Evolutionary conservation across 2,329 filamentous ascomycete genomes (phyloP), one percentile per base, ranked within the genome.

Genomic region (Penicillium sp.): DNA sequence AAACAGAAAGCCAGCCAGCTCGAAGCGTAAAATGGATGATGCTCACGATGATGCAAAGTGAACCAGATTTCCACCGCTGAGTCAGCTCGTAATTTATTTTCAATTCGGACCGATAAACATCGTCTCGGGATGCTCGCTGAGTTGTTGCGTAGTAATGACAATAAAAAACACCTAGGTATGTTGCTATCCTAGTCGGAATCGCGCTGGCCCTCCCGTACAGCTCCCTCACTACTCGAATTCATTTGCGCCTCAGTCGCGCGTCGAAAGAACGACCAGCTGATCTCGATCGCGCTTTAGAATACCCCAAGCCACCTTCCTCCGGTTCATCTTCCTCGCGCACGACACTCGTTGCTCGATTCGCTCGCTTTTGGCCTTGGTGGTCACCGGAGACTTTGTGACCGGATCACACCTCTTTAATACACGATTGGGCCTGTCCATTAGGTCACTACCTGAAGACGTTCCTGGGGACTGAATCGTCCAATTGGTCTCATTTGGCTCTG

Each of bases 21-120:
- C 25, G 18, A 42, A 54, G 35, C 35, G 46, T 44, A 30, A 53
- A 58, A 43, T 53, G 48, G 50, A 58, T 62, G 61, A 63, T 63
- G 61, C 55, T 63, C 61, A 63, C 51, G 39, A 61, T 63, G 61
- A 63, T 62, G 61, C 60, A 62, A 62, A 59, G 36, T 35, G 54
- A 61, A 53, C 61, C 58, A 56, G 36, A 59, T 46, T 58, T 60
- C 38, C 38, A 6, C 35, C 9, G 53, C 51, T 63, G 56, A 63
- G 30, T 62, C 60, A 61, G 48, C 55, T 18, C 25, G 47, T 57
- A 57, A 52, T 60, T 58, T 59, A 56, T 56, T 49, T 53, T 44
- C 31, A 18, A 20, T 38, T 49, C 33, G 10, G 36, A 6, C 30
- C 43, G 47, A 50, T 47, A 43, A 50, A 47, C 46, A 50, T 20